A percentile compares a stretch with the other conserved stretches of the same genome.
Conservation (phyloP, 225 moss, liverwort and hornwort species). For the Sphagnum contortum region DNA sequence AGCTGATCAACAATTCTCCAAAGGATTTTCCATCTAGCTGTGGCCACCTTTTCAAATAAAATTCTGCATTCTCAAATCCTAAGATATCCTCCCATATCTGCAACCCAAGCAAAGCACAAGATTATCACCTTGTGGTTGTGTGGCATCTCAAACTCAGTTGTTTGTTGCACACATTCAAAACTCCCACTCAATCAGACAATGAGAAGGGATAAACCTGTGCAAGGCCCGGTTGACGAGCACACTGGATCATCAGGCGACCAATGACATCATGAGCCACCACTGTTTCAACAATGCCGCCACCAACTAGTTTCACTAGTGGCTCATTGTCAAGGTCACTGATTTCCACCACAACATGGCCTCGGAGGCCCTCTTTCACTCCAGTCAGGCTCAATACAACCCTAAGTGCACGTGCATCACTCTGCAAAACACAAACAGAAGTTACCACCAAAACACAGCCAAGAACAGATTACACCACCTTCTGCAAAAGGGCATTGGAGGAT, state of each 20-base stretch:
- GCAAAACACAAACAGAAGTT: conserved; percentile 1
- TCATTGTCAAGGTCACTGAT: conserved; percentile 55
- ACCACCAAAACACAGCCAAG: not conserved
- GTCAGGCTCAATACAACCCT: conserved; percentile 46
- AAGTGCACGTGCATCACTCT: conserved; percentile 54
- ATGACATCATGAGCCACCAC: conserved; percentile 58
- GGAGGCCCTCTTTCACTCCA: conserved; percentile 42
- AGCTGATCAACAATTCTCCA: conserved; percentile 42
- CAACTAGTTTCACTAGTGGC: conserved; percentile 48
- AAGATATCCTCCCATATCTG: conserved; percentile 56
- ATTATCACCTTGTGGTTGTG: no score
- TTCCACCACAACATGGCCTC: conserved; percentile 47
- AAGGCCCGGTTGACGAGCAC: conserved; percentile 55
- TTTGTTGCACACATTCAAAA: no score
- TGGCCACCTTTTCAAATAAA: conserved; percentile 45
- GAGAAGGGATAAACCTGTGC: conserved; percentile 26
- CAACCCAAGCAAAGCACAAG: not conserved
- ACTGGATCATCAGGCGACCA: conserved; percentile 54
- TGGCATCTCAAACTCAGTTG: no score
- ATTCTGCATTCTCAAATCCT: conserved; percentile 51
- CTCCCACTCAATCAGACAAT: no score
- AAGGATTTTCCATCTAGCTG: conserved; percentile 29
- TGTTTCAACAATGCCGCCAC: conserved; percentile 46
- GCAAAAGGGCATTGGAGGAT: no score
- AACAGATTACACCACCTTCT: not conserved